These are phyloP conservation scores for Nothophaeocryptopus gaeumannii DNA, from an alignment of 2,329 filamentous ascomycete genomes.

Conservation along the genomic window DNA sequence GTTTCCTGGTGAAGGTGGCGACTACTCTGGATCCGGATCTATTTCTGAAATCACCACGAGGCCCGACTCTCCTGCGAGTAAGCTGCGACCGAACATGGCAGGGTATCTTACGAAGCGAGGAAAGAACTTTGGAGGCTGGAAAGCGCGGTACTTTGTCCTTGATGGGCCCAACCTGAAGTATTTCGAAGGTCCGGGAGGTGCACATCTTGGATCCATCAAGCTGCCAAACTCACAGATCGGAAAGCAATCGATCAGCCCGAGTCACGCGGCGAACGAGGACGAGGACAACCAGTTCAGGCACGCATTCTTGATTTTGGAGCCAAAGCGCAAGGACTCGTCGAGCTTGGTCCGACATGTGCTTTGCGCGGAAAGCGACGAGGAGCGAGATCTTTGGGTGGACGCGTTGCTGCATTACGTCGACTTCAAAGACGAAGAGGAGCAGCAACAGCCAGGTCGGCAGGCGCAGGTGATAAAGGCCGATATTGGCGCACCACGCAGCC, in stretches of 20 bases:
- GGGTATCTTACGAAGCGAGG: conserved; percentile 95
- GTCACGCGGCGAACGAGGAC: conserved; percentile 60
- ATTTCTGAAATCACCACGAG: conserved; percentile 33
- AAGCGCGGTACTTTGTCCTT: conserved; percentile 72
- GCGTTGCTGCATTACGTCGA: conserved; percentile 87
- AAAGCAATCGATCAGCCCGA: conserved; percentile 76
- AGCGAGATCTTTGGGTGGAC: conserved; percentile 92
- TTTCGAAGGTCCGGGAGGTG: conserved; percentile 85
- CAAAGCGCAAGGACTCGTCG: conserved; percentile 90
- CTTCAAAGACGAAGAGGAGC: conserved; percentile 60
- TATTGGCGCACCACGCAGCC: conserved; percentile 29
- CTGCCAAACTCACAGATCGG: conserved; percentile 88
- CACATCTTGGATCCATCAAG: conserved; percentile 91
- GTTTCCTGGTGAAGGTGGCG: conserved; percentile 52
- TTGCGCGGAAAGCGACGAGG: conserved; percentile 89
- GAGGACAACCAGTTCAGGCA: conserved; percentile 92
- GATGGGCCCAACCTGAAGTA: conserved; percentile 76
- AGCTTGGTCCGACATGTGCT: conserved; percentile 89
- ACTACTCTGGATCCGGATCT: conserved; percentile 37
- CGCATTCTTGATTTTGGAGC: conserved; percentile 90
- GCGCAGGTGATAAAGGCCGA: conserved; percentile 27
- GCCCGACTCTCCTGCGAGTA: conserved; percentile 48
- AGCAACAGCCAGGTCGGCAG: conserved; percentile 18
- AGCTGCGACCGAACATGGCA: conserved; percentile 69
- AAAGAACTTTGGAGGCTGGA: conserved; percentile 99